A percentile compares a stretch with the other conserved stretches of the same genome.
These are phyloP conservation scores for Tylopilus plumbeoviolaceoides DNA, from an alignment of 768 basidiomycete genomes.

Conservation along the genomic window DNA sequence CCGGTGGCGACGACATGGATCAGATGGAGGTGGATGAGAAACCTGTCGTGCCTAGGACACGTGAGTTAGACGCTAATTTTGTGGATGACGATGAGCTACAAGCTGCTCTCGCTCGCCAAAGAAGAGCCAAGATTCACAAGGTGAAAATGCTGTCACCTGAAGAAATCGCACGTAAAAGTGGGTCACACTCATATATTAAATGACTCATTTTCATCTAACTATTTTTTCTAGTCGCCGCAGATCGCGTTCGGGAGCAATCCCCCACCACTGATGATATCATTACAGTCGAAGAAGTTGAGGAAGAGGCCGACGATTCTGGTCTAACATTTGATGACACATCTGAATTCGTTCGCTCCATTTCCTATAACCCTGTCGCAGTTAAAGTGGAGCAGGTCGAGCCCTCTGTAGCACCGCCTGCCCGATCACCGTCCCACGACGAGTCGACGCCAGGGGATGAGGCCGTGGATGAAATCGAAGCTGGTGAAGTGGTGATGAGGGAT, in stretches of 20 bases:
- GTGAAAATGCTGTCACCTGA: constrained; percentile 75
- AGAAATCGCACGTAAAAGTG: constrained; percentile 75
- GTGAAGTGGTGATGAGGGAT: constrained; percentile 74
- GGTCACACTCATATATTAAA: constrained; percentile 20
- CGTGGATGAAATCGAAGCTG: constrained; percentile 76
- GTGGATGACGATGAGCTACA: constrained; percentile 99
- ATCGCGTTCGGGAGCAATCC: constrained; percentile 52
- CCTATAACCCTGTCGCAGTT: constrained; percentile 54
- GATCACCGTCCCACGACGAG: constrained; percentile 47
- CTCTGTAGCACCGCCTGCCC: constrained; percentile 23
- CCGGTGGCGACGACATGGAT: constrained; percentile 13
- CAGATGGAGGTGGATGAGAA: constrained; percentile 81
- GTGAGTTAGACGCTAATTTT: constrained; percentile 83
- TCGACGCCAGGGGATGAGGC: constrained; percentile 61
- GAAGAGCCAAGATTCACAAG: constrained; percentile 78
- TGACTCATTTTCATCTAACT: not conserved
- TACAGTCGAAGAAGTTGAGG: constrained; percentile 47
- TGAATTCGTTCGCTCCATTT: constrained; percentile 88
- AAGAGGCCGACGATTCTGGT: constrained; percentile 38
- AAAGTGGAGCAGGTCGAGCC: constrained; percentile 46
- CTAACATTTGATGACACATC: constrained; percentile 95
- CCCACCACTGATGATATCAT: constrained; percentile 35
- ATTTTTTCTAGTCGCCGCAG: constrained; percentile 53
- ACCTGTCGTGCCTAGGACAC: constrained; percentile 59
- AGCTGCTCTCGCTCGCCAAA: constrained; percentile 81